A percentile compares a stretch with the other conserved stretches of the same genome.
phyloP scores from a whole-genome alignment of 208 protist species.

The Trypanosoma scelopori region DNA sequence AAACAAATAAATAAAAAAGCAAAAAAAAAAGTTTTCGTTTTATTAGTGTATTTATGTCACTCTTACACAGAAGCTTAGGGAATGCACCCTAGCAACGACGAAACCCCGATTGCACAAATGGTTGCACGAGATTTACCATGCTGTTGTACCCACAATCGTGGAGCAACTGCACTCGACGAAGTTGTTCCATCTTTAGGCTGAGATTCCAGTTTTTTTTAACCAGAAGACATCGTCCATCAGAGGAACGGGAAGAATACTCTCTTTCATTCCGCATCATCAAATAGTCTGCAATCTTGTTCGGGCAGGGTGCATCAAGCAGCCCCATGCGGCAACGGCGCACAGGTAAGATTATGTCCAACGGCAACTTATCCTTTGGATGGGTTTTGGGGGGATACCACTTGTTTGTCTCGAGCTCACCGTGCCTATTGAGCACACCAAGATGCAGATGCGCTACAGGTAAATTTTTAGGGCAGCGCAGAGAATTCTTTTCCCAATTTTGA shows the following conservation, averaged over 20 bases:
- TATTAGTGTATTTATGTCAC: no score
- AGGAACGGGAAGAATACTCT: no score
- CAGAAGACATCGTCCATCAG: conserved; percentile 27
- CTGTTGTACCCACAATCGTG: conserved; percentile 37
- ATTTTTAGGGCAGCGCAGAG: neutral
- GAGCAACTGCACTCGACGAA: conserved; percentile 22
- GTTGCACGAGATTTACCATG: conserved; percentile 18
- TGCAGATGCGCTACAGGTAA: conserved; percentile 34
- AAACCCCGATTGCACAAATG: conserved; percentile 16
- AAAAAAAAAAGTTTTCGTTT: no score
- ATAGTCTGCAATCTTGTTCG: conserved; percentile 23
- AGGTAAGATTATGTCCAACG: conserved; percentile 27
- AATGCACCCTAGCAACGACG: no score
- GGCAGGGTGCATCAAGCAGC: conserved; percentile 26
- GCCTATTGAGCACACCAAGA: conserved; percentile 27
- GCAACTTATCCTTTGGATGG: conserved; percentile 26
- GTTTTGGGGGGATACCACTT: conserved; percentile 20
- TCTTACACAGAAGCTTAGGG: no score
- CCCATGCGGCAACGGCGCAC: conserved; percentile 29
- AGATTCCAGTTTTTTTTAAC: conserved; percentile 23
- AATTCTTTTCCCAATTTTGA: no score
- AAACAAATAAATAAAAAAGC: no score
- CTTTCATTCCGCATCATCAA: conserved; percentile 24
- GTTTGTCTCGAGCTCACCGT: conserved; percentile 32
- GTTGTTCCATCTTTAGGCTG: conserved; percentile 19